These are phyloP conservation scores for Rugonectria rugulosa DNA, from an alignment of 2,329 filamentous ascomycete species.

Conservation along the genomic window DNA sequence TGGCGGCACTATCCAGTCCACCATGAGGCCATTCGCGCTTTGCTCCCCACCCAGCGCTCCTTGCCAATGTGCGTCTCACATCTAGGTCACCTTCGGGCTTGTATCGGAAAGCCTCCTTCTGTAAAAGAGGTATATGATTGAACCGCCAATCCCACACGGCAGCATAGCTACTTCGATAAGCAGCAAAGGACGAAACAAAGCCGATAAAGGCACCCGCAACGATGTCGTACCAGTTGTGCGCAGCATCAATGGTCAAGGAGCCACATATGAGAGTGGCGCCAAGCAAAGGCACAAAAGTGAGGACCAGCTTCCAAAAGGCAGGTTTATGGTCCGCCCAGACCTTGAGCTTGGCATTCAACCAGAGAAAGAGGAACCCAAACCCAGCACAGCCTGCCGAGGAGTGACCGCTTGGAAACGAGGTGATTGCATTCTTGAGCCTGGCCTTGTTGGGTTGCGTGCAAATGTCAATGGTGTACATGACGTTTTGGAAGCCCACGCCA, in stretches of 20 bases:
- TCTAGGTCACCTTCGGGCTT: constrained; percentile 27
- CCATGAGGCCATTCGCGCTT: constrained; percentile 28
- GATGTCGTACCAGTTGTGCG: constrained; percentile 76
- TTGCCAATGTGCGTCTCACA: constrained; percentile 32
- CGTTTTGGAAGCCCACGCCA: constrained; percentile 59
- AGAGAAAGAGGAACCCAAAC: constrained; percentile 70
- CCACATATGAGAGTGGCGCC: constrained; percentile 67
- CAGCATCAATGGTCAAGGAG: constrained; percentile 69
- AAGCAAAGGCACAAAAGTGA: constrained; percentile 65
- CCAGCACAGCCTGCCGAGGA: constrained; percentile 70
- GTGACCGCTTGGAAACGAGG: constrained; percentile 74
- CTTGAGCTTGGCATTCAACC: constrained; percentile 77
- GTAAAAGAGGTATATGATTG: constrained; percentile 70
- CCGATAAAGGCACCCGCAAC: constrained; percentile 71
- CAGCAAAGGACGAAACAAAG: constrained; percentile 65
- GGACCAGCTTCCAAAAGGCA: constrained; percentile 70
- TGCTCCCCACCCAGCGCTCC: constrained; percentile 39
- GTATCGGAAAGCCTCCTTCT: constrained; percentile 43
- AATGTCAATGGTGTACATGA: constrained; percentile 71
- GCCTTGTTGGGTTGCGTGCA: constrained; percentile 64
- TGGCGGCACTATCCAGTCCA: constrained; percentile 13
- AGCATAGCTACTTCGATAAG: constrained; percentile 73
- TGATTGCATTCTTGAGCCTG: constrained; percentile 66
- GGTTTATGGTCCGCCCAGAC: constrained; percentile 72
- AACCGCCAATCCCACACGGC: constrained; percentile 73